These are phyloP conservation scores for Tolypocladium paradoxum DNA, from an alignment of 2,329 filamentous ascomycete genomes.

Conservation along the genomic window DNA sequence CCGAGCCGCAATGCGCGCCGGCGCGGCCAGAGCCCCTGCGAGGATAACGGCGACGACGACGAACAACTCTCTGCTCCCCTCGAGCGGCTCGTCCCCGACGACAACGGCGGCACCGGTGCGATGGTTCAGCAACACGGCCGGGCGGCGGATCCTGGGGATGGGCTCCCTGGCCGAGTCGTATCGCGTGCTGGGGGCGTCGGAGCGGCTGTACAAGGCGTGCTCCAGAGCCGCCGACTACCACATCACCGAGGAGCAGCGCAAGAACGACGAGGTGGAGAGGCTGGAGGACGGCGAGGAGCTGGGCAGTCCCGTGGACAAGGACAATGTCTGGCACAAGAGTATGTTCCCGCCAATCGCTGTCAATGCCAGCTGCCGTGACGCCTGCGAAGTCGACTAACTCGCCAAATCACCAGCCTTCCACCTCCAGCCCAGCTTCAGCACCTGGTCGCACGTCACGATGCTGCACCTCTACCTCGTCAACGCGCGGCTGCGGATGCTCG, in stretches of 20 bases:
- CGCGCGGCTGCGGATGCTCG: slow-evolving; percentile 70
- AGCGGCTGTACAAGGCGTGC: slow-evolving; percentile 69
- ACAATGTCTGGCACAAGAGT: slow-evolving; percentile 65
- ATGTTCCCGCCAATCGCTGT: slow-evolving; percentile 15
- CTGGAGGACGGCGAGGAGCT: slow-evolving; percentile 74
- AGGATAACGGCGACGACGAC: slow-evolving; percentile 5
- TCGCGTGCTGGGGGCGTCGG: slow-evolving; percentile 67
- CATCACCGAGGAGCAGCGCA: slow-evolving; percentile 57
- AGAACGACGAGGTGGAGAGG: slow-evolving; percentile 55
- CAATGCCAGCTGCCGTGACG: not conserved
- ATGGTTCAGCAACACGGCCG: slow-evolving; percentile 24
- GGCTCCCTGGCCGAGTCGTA: slow-evolving; percentile 41
- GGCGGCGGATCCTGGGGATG: slow-evolving; percentile 22
- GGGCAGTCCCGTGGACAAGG: slow-evolving; percentile 33
- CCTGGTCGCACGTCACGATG: slow-evolving; percentile 93
- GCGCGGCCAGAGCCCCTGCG: slow-evolving; percentile 14
- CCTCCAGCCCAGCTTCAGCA: slow-evolving; percentile 79
- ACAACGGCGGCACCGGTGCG: slow-evolving; percentile 14
- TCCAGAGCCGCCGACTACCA: slow-evolving; percentile 63
- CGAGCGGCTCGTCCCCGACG: not conserved
- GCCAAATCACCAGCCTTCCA: slow-evolving; percentile 48
- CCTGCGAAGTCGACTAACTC: not conserved
- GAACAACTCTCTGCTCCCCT: not conserved
- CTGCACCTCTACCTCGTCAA: slow-evolving; percentile 91
- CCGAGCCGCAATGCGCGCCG: slow-evolving; percentile 20